Base-by-base conservation (phyloP, 768 basidiomycete species). In the Boletus subcaerulescens region DNA sequence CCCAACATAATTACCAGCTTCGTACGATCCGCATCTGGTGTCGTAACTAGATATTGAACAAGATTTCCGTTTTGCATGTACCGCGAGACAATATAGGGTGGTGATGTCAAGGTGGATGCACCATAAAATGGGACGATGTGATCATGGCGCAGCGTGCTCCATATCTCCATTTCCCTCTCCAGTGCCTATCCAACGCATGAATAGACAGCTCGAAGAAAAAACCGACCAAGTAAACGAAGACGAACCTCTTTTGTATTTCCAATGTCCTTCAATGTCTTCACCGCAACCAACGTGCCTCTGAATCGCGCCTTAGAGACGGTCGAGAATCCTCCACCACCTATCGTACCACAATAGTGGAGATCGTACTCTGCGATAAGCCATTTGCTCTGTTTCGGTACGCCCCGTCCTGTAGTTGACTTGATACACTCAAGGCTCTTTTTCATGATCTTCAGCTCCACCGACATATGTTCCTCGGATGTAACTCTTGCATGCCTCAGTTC, bases 331-430 rank as follows among this genome's bases (percentile, higher is more conserved):
- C 69, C 69, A 17, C 59, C 24, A 6, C 67, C 69, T 40, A 69
- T 67, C 42, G 55, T 44, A 8, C 49, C 52, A 7, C 61, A 63
- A 42, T 62, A 50, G 4, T 67, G 66, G 18, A 70, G 64, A 17
- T 70, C 68, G 35, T 66, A 63, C 3, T 63, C 50, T 26, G 62
- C 64, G 36, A 70, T 62, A 5, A 60, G 60, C 67, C 67, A 70
- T 18, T 53, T 52, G 5, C 18, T 44, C 43, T 44, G 51, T 32
- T 45, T 52, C 6, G 47, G 51, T 10, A 42, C 42, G 17, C 32
- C 45, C n/a, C 51, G 52, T 22, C 56, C 56, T 4, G 56, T 57
- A 1, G 50, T 57, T 1, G 36, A 11, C 26, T 44, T 50, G 40
- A 52, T 45, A 18, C 55, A 47, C 8, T 47, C 45, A 5, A 56